Conservation (phyloP, 306 rosid species). For the Fragaria iinumae region DNA sequence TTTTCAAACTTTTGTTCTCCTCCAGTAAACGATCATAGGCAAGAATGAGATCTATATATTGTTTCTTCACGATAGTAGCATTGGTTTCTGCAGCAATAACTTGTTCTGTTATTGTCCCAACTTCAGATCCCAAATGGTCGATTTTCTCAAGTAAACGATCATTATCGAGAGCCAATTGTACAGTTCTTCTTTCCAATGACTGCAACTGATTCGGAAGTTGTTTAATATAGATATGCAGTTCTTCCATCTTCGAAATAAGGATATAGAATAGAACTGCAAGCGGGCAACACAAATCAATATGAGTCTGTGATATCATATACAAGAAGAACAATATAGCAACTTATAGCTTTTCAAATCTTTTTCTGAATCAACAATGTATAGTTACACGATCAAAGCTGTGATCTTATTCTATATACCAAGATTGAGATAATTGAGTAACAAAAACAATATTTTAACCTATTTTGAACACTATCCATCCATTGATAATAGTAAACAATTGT, state of each 20-base stretch:
- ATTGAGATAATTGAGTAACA: not conserved
- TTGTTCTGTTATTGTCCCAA: not conserved
- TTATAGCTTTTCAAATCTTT: not conserved
- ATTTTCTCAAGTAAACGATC: not conserved
- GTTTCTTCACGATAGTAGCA: conserved; percentile 29
- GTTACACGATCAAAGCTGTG: not conserved
- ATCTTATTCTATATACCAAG: not conserved
- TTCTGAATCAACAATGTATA: not conserved
- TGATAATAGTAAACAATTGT: not conserved
- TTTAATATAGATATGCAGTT: not conserved
- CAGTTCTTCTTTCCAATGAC: not conserved
- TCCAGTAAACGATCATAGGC: conserved; percentile 80
- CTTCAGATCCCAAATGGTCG: not conserved
- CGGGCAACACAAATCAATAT: not conserved
- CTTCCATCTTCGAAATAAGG: not conserved
- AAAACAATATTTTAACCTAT: not conserved
- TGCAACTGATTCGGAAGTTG: not conserved
- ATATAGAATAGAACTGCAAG: conserved; percentile 16
- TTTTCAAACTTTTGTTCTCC: conserved; percentile 74
- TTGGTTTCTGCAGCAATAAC: not conserved
- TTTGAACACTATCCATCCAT: not conserved
- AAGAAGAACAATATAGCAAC: not conserved
- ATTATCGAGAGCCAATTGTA: not conserved
- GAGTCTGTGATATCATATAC: not conserved
- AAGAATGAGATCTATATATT: conserved; percentile 74